Evolutionary conservation across 2,329 filamentous ascomycete genomes (phyloP), one percentile per base, ranked within the genome.

Genomic region (Zymoseptoria tritici): DNA sequence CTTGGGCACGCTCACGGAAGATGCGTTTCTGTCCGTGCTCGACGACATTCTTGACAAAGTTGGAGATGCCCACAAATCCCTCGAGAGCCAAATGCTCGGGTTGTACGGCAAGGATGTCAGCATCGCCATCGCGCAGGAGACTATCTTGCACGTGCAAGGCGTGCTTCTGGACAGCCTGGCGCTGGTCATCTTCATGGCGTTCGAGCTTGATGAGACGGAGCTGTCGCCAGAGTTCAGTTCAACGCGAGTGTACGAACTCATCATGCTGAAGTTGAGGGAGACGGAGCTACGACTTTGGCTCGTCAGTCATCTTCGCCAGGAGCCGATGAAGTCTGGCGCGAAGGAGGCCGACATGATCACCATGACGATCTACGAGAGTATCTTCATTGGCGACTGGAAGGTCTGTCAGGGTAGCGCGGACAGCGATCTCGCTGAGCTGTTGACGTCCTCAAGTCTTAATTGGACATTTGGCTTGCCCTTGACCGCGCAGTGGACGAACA

Each of bases 181-280:
- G 2, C 81, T 99, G 6, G 80, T 96, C 16, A 82, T 94, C 9
- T 91, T 97, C 73, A 88, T 97, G 81, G 88, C 94, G 72, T 87
- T 86, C 49, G 90, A 94, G 70, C 83, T 90, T 57, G 88, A 92
- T 60, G 83, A 86, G 64, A 85, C 87, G 50, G 85, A 90, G 49
- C 83, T 89, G 16, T 84, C 84, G 2, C 78, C 80, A 8, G 83
- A 87, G 26, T 87, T 94, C 60, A 84, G 62, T 88, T 55, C 77
- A 79, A 1, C 71, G 73, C 16, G 80, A 3, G 84, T 93, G 42
- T 93, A 88, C 75, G 77, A 84, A 68, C 81, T 83, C 53, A 80
- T 97, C 5, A 79, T 94, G 36, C 78, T 80, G n/a, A 82, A 87
- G 58, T 80, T 99, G 19, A 84, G 83, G 64, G 83, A 90, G 64